Percentiles rank a stretch among this genome's conserved stretches.
Evolutionary conservation across 768 basidiomycete genomes (phyloP).

Genomic region (Gyrodon lividus): DNA sequence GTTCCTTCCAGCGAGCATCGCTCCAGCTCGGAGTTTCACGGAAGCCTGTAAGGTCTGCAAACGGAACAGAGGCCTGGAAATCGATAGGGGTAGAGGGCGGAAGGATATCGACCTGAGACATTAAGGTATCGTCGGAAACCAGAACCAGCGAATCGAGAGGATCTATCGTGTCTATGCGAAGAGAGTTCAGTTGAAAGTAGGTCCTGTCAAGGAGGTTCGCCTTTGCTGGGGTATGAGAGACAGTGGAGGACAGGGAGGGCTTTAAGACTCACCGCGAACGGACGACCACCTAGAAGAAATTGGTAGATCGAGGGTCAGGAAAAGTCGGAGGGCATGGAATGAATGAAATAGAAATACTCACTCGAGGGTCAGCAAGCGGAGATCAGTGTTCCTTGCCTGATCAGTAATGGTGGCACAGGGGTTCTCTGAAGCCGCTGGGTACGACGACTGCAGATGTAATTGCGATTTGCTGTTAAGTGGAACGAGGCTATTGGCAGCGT

Average conservation of each 20-base stretch:
- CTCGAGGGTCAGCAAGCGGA: constrained; percentile 81
- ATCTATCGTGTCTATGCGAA: constrained; percentile 26
- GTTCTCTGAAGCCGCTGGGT: constrained; percentile 41
- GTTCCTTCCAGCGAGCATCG: constrained; percentile 1
- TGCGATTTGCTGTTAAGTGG: constrained; percentile 18
- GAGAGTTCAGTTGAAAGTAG: constrained; percentile 18
- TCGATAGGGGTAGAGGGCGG: constrained; percentile 29
- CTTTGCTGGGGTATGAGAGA: constrained; percentile 38
- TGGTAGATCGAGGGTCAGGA: constrained; percentile 12
- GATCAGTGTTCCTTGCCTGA: constrained; percentile 75
- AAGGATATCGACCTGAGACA: constrained; percentile 61
- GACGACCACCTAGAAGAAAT: constrained; percentile 64
- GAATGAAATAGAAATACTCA: constrained; percentile 39
- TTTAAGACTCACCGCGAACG: constrained; percentile 59
- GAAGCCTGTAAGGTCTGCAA: constrained; percentile 26
- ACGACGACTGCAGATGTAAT: constrained; percentile 24
- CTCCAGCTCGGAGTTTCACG: constrained; percentile 20
- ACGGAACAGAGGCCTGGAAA: constrained; percentile 28
- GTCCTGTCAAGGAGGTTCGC: constrained; percentile 77
- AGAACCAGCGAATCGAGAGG: constrained; percentile 4
- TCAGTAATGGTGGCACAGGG: constrained; percentile 62
- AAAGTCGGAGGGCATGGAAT: constrained; percentile 12
- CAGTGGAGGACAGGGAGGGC: constrained; percentile 1
- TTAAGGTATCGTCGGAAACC: constrained; percentile 33
- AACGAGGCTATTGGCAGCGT: constrained; percentile 22